These are phyloP conservation scores for Ganoderma boninense DNA, from an alignment of 1,284 basidiomycete species.

Conservation along the genomic window DNA sequence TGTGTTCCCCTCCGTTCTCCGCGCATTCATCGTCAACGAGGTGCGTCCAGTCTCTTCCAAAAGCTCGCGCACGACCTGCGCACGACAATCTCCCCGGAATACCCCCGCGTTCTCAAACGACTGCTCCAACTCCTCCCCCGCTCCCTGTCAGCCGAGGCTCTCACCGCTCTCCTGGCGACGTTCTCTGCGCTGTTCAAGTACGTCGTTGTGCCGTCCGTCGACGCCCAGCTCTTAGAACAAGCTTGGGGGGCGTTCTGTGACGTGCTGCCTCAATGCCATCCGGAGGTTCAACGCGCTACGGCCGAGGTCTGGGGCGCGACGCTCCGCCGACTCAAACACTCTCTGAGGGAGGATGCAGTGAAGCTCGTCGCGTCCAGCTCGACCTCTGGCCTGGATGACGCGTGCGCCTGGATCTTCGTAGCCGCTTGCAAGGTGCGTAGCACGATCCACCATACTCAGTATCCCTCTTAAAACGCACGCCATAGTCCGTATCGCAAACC, in stretches of 20 bases:
- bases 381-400: constrained; percentile 57
- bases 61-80: constrained; percentile 81
- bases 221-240: constrained; percentile 56
- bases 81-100: constrained; percentile 69
- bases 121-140: constrained; percentile 68
- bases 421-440: constrained; percentile 74
- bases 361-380: constrained; percentile 50
- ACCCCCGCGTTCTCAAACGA: constrained; percentile 58
- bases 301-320: constrained; percentile 83
- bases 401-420: constrained; percentile 72
- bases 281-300: constrained; percentile 74
- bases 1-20: constrained; percentile 26
- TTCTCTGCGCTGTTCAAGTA: constrained; percentile 74
- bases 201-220: constrained; percentile 67
- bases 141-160: constrained; percentile 62
- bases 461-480: no score
- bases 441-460: no score
- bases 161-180: constrained; percentile 71
- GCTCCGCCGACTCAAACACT: constrained; percentile 67
- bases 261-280: constrained; percentile 63
- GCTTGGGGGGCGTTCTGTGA: constrained; percentile 65
- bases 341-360: constrained; percentile 60
- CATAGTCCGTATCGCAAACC: constrained; percentile 73
- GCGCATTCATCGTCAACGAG: constrained; percentile 18
- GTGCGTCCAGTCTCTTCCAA: constrained; percentile 66